Evolutionary conservation across 176 grass and related monocot species (phyloP), one percentile per base, ranked within the genome.

Genomic region (Cocos nucifera): DNA sequence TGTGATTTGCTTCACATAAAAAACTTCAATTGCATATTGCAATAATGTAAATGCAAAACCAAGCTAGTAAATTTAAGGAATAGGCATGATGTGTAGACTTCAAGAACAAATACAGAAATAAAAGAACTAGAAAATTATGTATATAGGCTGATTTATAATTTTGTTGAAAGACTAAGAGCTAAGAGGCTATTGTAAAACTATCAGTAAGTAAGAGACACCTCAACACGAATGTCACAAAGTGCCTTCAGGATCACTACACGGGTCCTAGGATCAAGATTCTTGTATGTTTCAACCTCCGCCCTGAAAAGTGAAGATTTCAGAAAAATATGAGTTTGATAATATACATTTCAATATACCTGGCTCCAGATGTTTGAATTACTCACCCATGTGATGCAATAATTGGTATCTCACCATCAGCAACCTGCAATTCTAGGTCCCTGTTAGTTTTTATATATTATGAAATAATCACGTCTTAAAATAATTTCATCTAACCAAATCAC

Each of bases 301-400:
- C 91, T 95, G 69, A 62, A 22, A 85, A 71, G 17, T 22, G 15
- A 39, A 78, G 53, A 54, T 12, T 44, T 44, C 10, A 44, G 35
- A 44, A 44, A 5, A 44, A 44, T 12, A 44, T 44, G 9, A 44
- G 35, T 44, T 44, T 44, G 35, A 44, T 14, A 39, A 27, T 12
- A 44, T 44, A 44, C 35, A 44, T 14, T 12, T 44, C 35, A 14
- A 44, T 44, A 12, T 12, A 12, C 2, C 10, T 14, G 35, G 35
- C 35, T 44, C 35, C 35, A 44, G 17, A 69, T 63, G 35, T 54
- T 25, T 49, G 25, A 18, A 44, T 15, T 72, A 73, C 86, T 85
- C 74, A 97, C 92, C 92, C 87, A 21, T 97, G 92, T 62, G 84
- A 81, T 69, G 81, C 87, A 64, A 85, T 54, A 69, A 97, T 85